A percentile compares a stretch with the other conserved stretches of the same genome.
These are phyloP conservation scores for Pythium rhizo-oryzae DNA, from an alignment of 352 stramenopile genomes.

Conservation along the genomic window DNA sequence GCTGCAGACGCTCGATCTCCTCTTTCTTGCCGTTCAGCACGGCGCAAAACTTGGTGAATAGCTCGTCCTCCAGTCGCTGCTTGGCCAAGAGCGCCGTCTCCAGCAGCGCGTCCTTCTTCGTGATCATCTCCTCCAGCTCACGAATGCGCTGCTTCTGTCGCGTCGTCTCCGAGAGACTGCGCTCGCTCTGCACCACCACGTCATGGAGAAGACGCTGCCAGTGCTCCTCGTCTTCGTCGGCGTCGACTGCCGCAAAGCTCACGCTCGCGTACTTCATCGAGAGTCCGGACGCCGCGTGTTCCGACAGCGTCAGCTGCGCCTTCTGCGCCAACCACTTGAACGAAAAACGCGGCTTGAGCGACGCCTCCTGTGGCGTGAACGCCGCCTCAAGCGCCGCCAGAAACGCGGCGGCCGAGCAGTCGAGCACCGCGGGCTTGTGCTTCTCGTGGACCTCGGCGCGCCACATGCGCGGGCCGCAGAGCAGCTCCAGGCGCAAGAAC, in stretches of 20 bases:
- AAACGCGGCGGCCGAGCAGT: constrained; percentile 43
- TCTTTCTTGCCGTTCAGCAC: constrained; percentile 70
- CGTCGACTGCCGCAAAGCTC: constrained; percentile 21
- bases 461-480: constrained; percentile 38
- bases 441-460: constrained; percentile 30
- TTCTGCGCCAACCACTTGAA: constrained; percentile 46
- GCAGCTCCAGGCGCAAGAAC: constrained; percentile 35
- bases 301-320: constrained; percentile 52
- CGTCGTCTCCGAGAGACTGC: constrained; percentile 13
- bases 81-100: constrained; percentile 45
- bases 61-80: constrained; percentile 43
- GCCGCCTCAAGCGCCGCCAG: constrained; percentile 34
- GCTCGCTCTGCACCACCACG: constrained; percentile 25
- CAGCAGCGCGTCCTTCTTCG: constrained; percentile 50
- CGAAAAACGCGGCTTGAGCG: constrained; percentile 31
- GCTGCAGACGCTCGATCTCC: constrained; percentile 47
- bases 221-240: constrained; percentile 13
- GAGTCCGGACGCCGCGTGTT: constrained; percentile 34
- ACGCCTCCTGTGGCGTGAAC: constrained; percentile 9
- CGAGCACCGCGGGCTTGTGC: constrained; percentile 48
- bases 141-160: constrained; percentile 29
- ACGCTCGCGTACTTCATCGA: constrained; percentile 61
- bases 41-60: constrained; percentile 51
- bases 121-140: constrained; percentile 39
- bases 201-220: constrained; percentile 41